Evolutionary conservation across 306 rosid species (phyloP).

Genomic region (Corylus heterophylla): DNA sequence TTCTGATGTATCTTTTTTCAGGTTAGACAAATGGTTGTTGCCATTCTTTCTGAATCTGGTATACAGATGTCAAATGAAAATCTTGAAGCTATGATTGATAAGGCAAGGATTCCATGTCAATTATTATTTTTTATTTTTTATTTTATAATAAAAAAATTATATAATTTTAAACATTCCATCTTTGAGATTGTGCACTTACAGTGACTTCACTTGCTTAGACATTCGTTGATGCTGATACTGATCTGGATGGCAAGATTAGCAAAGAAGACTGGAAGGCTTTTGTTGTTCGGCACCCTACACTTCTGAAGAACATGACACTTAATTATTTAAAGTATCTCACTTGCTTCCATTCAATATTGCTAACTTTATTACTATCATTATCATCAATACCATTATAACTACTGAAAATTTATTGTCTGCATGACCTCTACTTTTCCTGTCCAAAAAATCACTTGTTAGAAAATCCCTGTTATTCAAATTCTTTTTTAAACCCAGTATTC

Average conservation of each 20-base stretch:
- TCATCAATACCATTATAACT: not conserved
- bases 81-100: conserved; percentile 53
- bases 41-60: conserved; percentile 53
- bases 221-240: conserved; percentile 59
- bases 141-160: not conserved
- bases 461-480: not conserved
- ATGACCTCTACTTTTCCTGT: not conserved
- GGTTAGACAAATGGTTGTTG: conserved; percentile 73
- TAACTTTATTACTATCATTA: not conserved
- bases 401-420: not conserved
- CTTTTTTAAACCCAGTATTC: not conserved
- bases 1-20: conserved; percentile 17
- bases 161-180: no score
- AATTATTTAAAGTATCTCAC: conserved; percentile 48
- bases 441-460: not conserved
- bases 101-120: conserved; percentile 34
- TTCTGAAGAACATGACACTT: conserved; percentile 67
- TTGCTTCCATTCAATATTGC: conserved; percentile 6
- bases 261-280: conserved; percentile 64
- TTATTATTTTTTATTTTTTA: not conserved
- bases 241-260: conserved; percentile 64
- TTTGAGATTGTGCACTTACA: conserved; percentile 1
- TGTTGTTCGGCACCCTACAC: conserved; percentile 49
- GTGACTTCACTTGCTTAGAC: conserved; percentile 39
- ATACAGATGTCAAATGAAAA: conserved; percentile 46